Percentiles rank a stretch among this genome's conserved stretches.
Evolutionary conservation across 768 basidiomycete genomes (phyloP).

Genomic region (Stropharia rugosoannulata): DNA sequence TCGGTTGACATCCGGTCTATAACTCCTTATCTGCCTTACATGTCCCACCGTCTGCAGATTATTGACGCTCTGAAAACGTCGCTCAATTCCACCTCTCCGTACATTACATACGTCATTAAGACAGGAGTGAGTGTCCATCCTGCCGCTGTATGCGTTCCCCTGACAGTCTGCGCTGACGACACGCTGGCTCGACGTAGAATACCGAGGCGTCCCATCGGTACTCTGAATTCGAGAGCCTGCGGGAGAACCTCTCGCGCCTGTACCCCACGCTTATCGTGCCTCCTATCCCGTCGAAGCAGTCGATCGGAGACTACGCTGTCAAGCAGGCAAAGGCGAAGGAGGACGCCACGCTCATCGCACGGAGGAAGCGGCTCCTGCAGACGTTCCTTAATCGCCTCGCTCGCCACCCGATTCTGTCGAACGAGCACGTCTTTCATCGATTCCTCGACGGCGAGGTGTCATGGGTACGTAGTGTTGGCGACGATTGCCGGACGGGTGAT

Average conservation of each 20-base stretch:
- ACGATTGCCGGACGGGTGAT: neutral
- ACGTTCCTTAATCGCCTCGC: slow-evolving; percentile 91
- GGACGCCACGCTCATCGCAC: slow-evolving; percentile 86
- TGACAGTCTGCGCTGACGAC: slow-evolving; percentile 3
- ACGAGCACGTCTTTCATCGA: slow-evolving; percentile 94
- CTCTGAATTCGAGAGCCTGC: slow-evolving; percentile 95
- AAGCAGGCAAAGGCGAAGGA: slow-evolving; percentile 98
- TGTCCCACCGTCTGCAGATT: slow-evolving; percentile 52
- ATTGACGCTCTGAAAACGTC: slow-evolving; percentile 95
- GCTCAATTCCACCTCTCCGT: slow-evolving; percentile 81
- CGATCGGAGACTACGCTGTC: slow-evolving; percentile 93
- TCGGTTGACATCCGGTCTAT: slow-evolving; percentile 34
- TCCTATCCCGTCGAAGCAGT: slow-evolving; percentile 96
- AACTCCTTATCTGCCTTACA: slow-evolving; percentile 7
- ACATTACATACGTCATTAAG: slow-evolving; percentile 92
- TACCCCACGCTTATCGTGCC: slow-evolving; percentile 97
- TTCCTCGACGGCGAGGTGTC: slow-evolving; percentile 96
- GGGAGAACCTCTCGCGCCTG: slow-evolving; percentile 77
- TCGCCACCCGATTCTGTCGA: slow-evolving; percentile 91
- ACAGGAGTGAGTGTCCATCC: slow-evolving; percentile 61
- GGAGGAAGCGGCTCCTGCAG: slow-evolving; percentile 92
- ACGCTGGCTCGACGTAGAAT: slow-evolving; percentile 44
- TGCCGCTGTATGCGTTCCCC: neutral
- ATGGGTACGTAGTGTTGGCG: slow-evolving; percentile 56
- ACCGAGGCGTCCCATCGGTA: slow-evolving; percentile 87